A percentile compares a stretch with the other conserved stretches of the same genome.
These are phyloP conservation scores for Diaporthe caulivora DNA, from an alignment of 2,329 filamentous ascomycete genomes.

Conservation along the genomic window DNA sequence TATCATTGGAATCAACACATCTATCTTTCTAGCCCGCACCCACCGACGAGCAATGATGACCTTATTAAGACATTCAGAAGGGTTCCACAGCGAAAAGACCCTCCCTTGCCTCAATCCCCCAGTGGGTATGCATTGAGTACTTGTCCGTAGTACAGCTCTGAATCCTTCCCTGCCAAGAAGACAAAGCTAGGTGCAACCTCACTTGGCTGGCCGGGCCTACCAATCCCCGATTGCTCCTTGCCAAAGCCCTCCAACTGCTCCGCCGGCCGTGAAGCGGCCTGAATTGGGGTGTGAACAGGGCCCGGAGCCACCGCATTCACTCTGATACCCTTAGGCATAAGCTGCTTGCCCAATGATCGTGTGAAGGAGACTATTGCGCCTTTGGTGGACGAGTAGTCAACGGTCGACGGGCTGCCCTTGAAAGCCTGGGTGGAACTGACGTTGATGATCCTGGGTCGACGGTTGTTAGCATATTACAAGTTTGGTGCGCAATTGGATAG, in stretches of 20 bases:
- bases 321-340: conserved; percentile 68
- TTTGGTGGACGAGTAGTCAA: conserved; percentile 70
- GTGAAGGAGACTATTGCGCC: conserved; percentile 70
- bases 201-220: conserved; percentile 57
- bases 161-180: conserved; percentile 55
- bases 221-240: conserved; percentile 49
- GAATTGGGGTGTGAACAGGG: conserved; percentile 58
- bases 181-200: conserved; percentile 57
- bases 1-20: too few species aligned
- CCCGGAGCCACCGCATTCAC: conserved; percentile 62
- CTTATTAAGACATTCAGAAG: background rate
- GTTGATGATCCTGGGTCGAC: conserved; percentile 65
- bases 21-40: background rate
- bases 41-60: background rate
- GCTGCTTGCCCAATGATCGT: conserved; percentile 62
- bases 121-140: conserved; percentile 55
- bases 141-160: conserved; percentile 54
- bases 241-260: conserved; percentile 61
- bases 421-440: conserved; percentile 66
- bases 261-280: conserved; percentile 56
- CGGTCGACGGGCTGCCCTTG: conserved; percentile 61
- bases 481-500: background rate
- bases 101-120: conserved; percentile 47
- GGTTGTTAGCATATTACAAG: background rate
- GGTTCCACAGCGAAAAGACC: background rate